Conservation (phyloP, 208 protist species). For the Trypanosoma theileri region DNA sequence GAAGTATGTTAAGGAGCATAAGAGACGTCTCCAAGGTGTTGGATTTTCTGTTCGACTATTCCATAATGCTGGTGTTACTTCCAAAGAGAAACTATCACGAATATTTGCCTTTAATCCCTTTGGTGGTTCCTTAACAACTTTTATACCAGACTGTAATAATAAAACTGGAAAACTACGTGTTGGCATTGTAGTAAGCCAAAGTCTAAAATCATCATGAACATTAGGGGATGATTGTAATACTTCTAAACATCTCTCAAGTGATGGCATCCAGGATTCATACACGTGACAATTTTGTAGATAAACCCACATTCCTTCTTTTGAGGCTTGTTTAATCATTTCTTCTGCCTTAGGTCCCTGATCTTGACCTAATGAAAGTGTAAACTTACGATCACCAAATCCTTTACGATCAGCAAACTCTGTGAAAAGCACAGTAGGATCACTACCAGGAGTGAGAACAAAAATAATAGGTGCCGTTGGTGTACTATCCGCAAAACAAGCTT, state of each 20-base stretch:
- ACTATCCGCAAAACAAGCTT: slow-evolving; percentile 91
- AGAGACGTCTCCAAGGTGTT: slow-evolving; percentile 88
- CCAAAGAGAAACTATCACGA: slow-evolving; percentile 73
- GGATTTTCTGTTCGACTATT: slow-evolving; percentile 81
- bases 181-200: slow-evolving; percentile 97
- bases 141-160: slow-evolving; percentile 95
- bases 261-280: slow-evolving; percentile 94
- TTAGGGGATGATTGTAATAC: slow-evolving; percentile 58
- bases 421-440: slow-evolving; percentile 93
- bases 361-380: slow-evolving; percentile 95
- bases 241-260: slow-evolving; percentile 91
- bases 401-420: slow-evolving; percentile 92
- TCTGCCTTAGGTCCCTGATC: slow-evolving; percentile 93
- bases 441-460: slow-evolving; percentile 94
- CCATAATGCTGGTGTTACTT: slow-evolving; percentile 78
- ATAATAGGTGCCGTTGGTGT: slow-evolving; percentile 90
- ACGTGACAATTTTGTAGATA: slow-evolving; percentile 97
- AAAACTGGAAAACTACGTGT: slow-evolving; percentile 90
- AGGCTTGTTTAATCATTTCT: slow-evolving; percentile 84
- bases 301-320: slow-evolving; percentile 90
- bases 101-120: slow-evolving; percentile 95
- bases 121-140: slow-evolving; percentile 97
- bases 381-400: slow-evolving; percentile 86
- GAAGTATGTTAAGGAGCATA: slow-evolving; percentile 96
- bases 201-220: slow-evolving; percentile 91